Percentiles rank a stretch among this genome's conserved stretches.
phyloP scores from a whole-genome alignment of 805 yeast genomes.

The Yarrowia sp. region DNA sequence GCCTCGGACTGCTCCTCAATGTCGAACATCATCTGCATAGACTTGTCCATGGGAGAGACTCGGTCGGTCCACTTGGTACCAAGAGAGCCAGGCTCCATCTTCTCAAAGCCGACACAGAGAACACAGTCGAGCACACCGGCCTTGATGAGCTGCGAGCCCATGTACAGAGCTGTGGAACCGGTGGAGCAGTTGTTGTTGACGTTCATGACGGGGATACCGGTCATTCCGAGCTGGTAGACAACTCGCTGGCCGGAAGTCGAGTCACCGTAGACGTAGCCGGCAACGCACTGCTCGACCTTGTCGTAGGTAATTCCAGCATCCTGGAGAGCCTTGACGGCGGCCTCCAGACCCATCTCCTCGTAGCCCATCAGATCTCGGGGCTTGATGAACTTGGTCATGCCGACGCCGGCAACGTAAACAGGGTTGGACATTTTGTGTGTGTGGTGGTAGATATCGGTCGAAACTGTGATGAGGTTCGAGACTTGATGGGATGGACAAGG shows the following conservation, averaged over 20 bases:
- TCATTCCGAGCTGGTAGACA: constrained; percentile 35
- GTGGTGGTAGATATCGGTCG: neutral
- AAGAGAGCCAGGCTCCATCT: constrained; percentile 34
- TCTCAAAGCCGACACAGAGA: constrained; percentile 34
- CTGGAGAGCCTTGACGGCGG: constrained; percentile 33
- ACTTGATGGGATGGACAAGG: no score
- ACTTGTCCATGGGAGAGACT: constrained; percentile 30
- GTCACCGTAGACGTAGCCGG: constrained; percentile 34
- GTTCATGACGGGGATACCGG: constrained; percentile 34
- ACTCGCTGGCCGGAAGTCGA: constrained; percentile 34
- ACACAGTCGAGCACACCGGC: constrained; percentile 33
- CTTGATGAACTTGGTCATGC: constrained; percentile 35
- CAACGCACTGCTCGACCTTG: constrained; percentile 31
- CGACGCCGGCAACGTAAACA: constrained; percentile 35
- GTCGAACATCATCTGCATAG: constrained; percentile 31
- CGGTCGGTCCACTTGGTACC: constrained; percentile 33
- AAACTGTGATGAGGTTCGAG: neutral
- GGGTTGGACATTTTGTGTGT: constrained; percentile 25
- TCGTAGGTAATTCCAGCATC: constrained; percentile 35
- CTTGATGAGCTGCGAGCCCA: constrained; percentile 31
- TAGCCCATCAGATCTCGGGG: constrained; percentile 32
- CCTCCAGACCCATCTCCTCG: constrained; percentile 35
- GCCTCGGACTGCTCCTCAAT: constrained; percentile 29
- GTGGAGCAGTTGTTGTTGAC: constrained; percentile 36
- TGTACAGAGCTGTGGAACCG: constrained; percentile 33